Evolutionary conservation across 331 rosid species (phyloP), one percentile per base, ranked within the genome.

Genomic region (Pyracantha coccinea): DNA sequence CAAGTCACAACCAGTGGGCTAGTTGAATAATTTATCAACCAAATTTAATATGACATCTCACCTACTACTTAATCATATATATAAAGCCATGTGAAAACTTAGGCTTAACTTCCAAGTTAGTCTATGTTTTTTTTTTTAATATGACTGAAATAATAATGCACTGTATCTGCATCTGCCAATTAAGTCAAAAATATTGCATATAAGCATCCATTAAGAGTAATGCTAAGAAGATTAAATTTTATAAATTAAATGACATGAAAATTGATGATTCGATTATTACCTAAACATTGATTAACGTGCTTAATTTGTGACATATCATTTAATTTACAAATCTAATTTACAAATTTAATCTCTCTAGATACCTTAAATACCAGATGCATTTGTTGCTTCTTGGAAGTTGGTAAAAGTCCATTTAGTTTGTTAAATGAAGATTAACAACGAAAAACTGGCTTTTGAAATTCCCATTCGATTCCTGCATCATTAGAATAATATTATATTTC

Each of bases 31-130:
- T 81, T 53, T 52, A 19, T 66, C 53, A 41, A 71, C 65, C 33
- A 52, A 80, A 72, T 31, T 13, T 65, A 72, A 80, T 73, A 59
- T 57, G 79, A 81, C 84, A 75, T 76, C 78, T 75, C 83, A 85
- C 68, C 84, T 23, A 69, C 82, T 70, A 45, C 62, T 61, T 41
- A 19, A 44, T 6, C 13, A 59, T 47, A 38, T 27, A 59, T 31
- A 64, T 44, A 59, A 53, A 59, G 76, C 79, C 90, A 90, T 78
- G 82, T 79, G 88, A 80, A 78, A 53, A 16, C 75, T 75, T 65
- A 55, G 77, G 78, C 72, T 76, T 76, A 31, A 31, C 33, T 24
- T 57, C 76, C 32, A 78, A 72, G 82, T 66, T 72, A 83, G 44
- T 77, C 68, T 21, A 44, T 17, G 21, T 50, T 5, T 6, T 50